Evolutionary conservation across 176 grass and related monocot genomes (phyloP), one percentile per base, ranked within the genome.

Genomic region (Zoysia pacifica): DNA sequence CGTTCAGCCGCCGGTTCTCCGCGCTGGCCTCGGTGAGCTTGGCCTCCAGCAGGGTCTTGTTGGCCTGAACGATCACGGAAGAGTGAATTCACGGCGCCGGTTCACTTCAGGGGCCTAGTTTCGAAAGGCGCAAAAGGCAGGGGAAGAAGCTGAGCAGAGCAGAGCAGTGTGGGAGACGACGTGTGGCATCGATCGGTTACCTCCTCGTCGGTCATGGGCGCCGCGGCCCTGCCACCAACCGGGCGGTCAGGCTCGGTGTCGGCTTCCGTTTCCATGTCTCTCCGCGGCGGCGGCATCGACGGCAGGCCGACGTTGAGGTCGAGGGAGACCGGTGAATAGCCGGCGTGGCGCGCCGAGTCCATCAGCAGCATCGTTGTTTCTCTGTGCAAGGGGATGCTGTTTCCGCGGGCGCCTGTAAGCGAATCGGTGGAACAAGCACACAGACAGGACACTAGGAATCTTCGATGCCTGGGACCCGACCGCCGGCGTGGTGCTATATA

Each of bases 1-100:
- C 83, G 0, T 11, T 73, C 0, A 97, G 78, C 70, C 80, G 79
- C 70, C 91, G 85, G 81, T 93, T 97, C 86, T 94, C 92, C 87
- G 88, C 83, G 61, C 48, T 94, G 18, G 93, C 47, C 73, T 90
- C 74, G 7, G 82, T 85, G 61, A 97, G 5, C 63, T 72, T 87
- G 2, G 73, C 90, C 87, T 97, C 90, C 0, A 94, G 13, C 0
- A 28, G 28, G 28, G 35, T 46, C 62, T 65, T 28, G 28, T 28
- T 89, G 0, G 52, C 53, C 88, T 87, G 80, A 47, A 52, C 15
- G 2, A 3, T 20, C 37, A 65, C 61, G 60, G 41, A 65, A 50
- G 77, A 11, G 15, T 2, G 28, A 28, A 28, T 28, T 28, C 28
- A 28, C 28, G 28, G 28, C 28, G 28, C 28, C 50, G 65, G 18